Evolutionary conservation across 257 asterid species (phyloP).

Genomic region (Solanum rostratum): DNA sequence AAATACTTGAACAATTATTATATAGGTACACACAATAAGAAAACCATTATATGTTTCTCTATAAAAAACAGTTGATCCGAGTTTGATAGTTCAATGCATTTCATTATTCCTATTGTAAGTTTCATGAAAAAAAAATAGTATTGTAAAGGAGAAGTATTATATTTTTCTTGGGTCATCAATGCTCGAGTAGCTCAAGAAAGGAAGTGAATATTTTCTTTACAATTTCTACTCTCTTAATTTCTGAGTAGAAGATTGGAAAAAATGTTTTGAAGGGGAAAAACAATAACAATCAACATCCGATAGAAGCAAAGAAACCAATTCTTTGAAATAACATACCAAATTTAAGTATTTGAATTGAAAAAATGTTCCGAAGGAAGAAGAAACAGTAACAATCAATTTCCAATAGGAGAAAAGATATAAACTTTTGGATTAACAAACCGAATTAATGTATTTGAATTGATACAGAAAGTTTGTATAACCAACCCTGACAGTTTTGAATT

Average conservation of each 20-base stretch:
- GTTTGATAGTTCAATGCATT: background rate
- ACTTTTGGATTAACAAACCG: background rate
- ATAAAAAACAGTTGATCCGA: background rate
- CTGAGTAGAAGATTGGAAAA: background rate
- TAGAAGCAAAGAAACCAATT: background rate
- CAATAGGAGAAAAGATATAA: background rate
- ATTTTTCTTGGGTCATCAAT: background rate
- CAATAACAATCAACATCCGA: background rate
- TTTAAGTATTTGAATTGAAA: background rate
- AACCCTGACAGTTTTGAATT: background rate
- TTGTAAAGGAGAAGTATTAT: background rate
- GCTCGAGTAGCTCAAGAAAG: background rate
- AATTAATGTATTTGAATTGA: background rate
- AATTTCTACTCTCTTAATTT: background rate
- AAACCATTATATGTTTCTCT: background rate
- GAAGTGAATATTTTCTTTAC: background rate
- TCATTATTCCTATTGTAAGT: background rate
- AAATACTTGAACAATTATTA: background rate
- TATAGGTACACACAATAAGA: background rate
- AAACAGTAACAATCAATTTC: background rate
- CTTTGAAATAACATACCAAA: background rate
- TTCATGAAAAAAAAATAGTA: background rate
- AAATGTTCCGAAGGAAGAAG: background rate
- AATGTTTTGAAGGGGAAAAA: background rate
- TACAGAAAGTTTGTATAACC: background rate